Evolutionary conservation across 305 asterid species (phyloP).

Genomic region (Plantago lanceolata): DNA sequence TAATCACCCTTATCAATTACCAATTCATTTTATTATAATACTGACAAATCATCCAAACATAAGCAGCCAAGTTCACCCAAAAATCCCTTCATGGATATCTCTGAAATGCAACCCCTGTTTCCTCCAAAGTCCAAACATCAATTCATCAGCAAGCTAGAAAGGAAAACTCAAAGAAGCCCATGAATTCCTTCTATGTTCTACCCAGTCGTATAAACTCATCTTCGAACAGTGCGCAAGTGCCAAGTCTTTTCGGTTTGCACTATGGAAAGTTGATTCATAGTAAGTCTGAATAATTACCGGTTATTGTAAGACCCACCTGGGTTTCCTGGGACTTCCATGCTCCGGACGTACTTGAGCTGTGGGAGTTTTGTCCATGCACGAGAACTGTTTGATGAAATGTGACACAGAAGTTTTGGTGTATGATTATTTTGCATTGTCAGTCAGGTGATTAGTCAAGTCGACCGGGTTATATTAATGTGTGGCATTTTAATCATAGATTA

Average conservation of each 20-base stretch:
- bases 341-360: slow-evolving; percentile 42
- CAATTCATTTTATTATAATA: no score
- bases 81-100: no score
- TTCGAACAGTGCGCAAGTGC: slow-evolving; percentile 38
- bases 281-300: slow-evolving; percentile 19
- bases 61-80: no score
- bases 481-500: no score
- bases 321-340: slow-evolving; percentile 29
- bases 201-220: slow-evolving; percentile 40
- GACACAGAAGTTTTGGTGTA: slow-evolving; percentile 30
- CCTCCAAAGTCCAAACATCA: no score
- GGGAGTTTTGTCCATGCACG: slow-evolving; percentile 44
- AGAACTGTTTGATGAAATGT: slow-evolving; percentile 52
- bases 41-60: no score
- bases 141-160: no score
- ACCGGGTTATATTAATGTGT: no score
- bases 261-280: slow-evolving; percentile 39
- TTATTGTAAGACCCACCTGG: slow-evolving; percentile 23
- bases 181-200: slow-evolving; percentile 40
- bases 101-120: no score
- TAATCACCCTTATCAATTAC: no score
- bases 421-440: no score
- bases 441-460: no score
- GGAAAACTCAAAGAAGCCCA: slow-evolving; percentile 49
- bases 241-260: slow-evolving; percentile 32